phyloP scores from a whole-genome alignment of 192 early-diverging fungal genomes.

The Dispira parvispora region DNA sequence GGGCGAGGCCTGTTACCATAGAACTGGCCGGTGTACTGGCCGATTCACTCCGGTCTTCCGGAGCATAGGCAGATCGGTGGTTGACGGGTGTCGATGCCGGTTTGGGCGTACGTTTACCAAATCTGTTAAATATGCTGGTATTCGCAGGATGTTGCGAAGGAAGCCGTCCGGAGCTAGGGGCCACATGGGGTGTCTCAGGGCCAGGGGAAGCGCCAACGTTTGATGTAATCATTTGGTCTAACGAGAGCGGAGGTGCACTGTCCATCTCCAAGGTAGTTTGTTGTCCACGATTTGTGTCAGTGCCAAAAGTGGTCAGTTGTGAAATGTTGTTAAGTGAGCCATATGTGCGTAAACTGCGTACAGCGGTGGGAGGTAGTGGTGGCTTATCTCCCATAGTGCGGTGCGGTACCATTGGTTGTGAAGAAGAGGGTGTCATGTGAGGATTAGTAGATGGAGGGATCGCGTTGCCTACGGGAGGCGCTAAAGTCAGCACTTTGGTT shows the following conservation, averaged over 20 bases:
- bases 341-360: background rate
- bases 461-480: too few species aligned
- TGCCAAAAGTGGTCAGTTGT: background rate
- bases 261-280: background rate
- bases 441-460: too few species aligned
- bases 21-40: slow-evolving; percentile 15
- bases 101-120: too few species aligned
- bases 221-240: background rate
- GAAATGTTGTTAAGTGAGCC: slow-evolving; percentile 6
- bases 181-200: too few species aligned
- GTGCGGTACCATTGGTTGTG: too few species aligned
- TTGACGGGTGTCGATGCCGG: too few species aligned
- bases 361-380: background rate
- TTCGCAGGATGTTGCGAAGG: too few species aligned
- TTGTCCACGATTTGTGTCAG: background rate
- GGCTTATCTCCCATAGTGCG: background rate
- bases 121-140: too few species aligned
- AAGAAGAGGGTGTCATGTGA: too few species aligned
- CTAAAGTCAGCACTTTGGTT: background rate
- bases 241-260: background rate
- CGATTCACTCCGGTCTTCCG: background rate
- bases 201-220: too few species aligned
- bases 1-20: slow-evolving; percentile 17
- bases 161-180: too few species aligned
- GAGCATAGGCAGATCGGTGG: background rate